Percentiles rank a stretch among this genome's conserved stretches.
These are phyloP conservation scores for Spirogloea muscicola DNA, from an alignment of 139 green algal genomes.

Conservation along the genomic window DNA sequence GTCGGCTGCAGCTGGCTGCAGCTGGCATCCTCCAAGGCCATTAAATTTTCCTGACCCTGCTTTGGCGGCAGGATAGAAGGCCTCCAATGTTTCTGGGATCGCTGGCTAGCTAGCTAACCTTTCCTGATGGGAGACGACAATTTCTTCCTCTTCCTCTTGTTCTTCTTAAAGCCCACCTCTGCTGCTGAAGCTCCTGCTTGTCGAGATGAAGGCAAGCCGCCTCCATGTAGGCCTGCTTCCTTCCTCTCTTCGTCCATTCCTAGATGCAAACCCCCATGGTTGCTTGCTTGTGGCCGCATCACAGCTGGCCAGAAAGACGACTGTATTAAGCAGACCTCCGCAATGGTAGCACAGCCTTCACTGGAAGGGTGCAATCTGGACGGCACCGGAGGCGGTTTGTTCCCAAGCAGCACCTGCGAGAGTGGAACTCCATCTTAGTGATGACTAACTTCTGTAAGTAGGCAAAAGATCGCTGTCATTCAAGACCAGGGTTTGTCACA, in stretches of 20 bases:
- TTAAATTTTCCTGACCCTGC: no score
- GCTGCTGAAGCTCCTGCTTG: no score
- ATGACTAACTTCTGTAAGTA: not conserved
- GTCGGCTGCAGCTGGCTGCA: no score
- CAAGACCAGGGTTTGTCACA: not conserved
- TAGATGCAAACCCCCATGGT: conserved; percentile 1
- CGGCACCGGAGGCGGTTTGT: conserved; percentile 2
- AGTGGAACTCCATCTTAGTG: not conserved
- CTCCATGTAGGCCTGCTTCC: no score
- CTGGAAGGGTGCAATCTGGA: not conserved
- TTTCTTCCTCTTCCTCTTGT: no score
- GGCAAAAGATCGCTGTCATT: not conserved
- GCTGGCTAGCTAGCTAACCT: no score
- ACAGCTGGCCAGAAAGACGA: not conserved
- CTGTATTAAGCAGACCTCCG: conserved; percentile 1
- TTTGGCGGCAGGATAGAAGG: no score
- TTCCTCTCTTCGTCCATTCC: not conserved
- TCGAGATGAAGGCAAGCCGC: no score
- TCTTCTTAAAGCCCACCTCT: no score
- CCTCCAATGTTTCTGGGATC: no score
- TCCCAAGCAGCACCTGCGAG: conserved; percentile 19
- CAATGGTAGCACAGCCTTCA: conserved; percentile 1
- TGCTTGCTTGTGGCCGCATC: not conserved
- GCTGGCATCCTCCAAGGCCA: no score
- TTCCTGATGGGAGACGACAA: no score